Conservation (phyloP, 441 rosid genomes). For the Corymbia citriodora region DNA sequence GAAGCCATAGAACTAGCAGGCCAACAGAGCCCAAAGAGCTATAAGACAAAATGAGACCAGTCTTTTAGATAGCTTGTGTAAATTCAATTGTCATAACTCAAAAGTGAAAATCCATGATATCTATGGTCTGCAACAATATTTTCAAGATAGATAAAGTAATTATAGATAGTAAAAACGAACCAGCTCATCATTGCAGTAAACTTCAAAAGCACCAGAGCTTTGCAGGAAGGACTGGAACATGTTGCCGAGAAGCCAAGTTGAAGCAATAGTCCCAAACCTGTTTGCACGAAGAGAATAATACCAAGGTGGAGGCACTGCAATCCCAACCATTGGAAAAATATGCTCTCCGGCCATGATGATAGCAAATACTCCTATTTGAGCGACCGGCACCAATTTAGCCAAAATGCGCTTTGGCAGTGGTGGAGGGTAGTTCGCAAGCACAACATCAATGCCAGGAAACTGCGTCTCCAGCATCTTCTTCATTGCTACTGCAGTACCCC, state of each 20-base stretch:
- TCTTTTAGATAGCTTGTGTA: neutral
- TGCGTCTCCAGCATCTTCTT: slow-evolving; percentile 85
- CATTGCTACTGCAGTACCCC: slow-evolving; percentile 82
- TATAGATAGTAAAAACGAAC: slow-evolving; percentile 26
- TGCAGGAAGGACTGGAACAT: slow-evolving; percentile 82
- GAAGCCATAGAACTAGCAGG: neutral
- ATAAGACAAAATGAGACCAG: neutral
- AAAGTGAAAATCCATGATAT: neutral
- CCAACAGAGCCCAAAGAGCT: neutral
- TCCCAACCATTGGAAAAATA: slow-evolving; percentile 76
- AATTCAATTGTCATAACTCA: neutral
- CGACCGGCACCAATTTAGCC: slow-evolving; percentile 68
- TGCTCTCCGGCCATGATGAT: slow-evolving; percentile 82
- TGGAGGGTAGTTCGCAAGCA: slow-evolving; percentile 83
- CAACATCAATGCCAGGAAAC: slow-evolving; percentile 69
- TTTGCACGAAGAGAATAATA: slow-evolving; percentile 78
- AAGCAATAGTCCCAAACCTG: slow-evolving; percentile 88
- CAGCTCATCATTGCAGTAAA: slow-evolving; percentile 62
- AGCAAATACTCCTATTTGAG: slow-evolving; percentile 80
- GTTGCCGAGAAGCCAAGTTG: slow-evolving; percentile 94
- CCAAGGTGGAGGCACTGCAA: slow-evolving; percentile 75
- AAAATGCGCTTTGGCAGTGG: slow-evolving; percentile 71
- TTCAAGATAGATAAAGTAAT: neutral
- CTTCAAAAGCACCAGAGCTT: slow-evolving; percentile 96
- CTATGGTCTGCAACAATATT: neutral